phyloP scores from a whole-genome alignment of 192 early-diverging fungal genomes.

The Coemansia sp. region DNA sequence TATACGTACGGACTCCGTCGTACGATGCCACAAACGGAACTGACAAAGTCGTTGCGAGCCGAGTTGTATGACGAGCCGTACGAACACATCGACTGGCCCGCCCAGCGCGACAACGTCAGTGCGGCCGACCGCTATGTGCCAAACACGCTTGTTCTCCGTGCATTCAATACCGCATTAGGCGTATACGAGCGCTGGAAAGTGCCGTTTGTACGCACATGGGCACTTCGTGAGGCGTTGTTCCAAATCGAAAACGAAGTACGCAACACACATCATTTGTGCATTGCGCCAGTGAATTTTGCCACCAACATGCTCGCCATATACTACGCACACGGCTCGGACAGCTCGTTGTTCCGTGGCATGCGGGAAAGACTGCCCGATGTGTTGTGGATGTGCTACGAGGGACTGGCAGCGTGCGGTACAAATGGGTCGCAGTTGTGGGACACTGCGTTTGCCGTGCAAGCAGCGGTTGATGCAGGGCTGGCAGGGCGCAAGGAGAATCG shows the following conservation, averaged over 20 bases:
- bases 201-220: slow-evolving; percentile 60
- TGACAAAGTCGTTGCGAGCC: slow-evolving; percentile 76
- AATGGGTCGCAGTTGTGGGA: slow-evolving; percentile 99
- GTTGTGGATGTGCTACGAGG: slow-evolving; percentile 88
- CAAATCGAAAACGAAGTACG: slow-evolving; percentile 87
- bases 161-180: slow-evolving; percentile 67
- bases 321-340: slow-evolving; percentile 84
- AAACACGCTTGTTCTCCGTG: slow-evolving; percentile 73
- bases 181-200: slow-evolving; percentile 73
- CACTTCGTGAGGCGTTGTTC: slow-evolving; percentile 71
- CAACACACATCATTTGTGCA: slow-evolving; percentile 84
- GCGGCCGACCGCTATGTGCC: slow-evolving; percentile 82
- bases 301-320: slow-evolving; percentile 89
- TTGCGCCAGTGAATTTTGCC: slow-evolving; percentile 94
- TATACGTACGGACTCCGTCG: slow-evolving; percentile 80
- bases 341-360: slow-evolving; percentile 74
- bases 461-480: slow-evolving; percentile 74
- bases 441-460: slow-evolving; percentile 84
- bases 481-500: slow-evolving; percentile 71
- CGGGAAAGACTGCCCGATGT: slow-evolving; percentile 74
- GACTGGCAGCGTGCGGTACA: slow-evolving; percentile 94
- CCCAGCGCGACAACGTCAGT: slow-evolving; percentile 79
- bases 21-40: slow-evolving; percentile 60
- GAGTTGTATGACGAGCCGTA: slow-evolving; percentile 91
- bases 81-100: slow-evolving; percentile 77